phyloP scores from a whole-genome alignment of 352 stramenopile species.

The Ophiocytium majus region DNA sequence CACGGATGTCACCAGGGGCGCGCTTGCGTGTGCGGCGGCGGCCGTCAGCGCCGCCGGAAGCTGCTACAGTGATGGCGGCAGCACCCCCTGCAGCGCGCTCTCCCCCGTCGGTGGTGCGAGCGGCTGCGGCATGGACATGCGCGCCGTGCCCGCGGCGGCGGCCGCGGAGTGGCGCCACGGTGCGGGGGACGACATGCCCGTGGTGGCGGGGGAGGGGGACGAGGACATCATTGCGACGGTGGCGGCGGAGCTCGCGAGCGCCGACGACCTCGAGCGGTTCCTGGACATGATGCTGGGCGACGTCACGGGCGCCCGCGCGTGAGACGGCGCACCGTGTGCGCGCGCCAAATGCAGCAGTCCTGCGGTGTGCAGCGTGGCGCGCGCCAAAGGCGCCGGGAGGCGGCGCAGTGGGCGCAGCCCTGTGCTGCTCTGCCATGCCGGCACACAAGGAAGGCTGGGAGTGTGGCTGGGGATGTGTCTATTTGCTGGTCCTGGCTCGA shows the following conservation, averaged over 20 bases:
- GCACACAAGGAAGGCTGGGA: too few species aligned
- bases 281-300: neutral
- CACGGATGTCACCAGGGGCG: too few species aligned
- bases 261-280: neutral
- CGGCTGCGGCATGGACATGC: neutral
- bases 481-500: too few species aligned
- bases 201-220: neutral
- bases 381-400: too few species aligned
- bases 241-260: neutral
- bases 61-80: neutral
- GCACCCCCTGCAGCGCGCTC: too few species aligned
- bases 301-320: neutral
- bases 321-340: too few species aligned
- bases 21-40: neutral
- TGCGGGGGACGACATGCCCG: neutral
- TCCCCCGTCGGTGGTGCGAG: neutral
- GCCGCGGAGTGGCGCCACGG: neutral
- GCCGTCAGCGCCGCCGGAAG: neutral
- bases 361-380: too few species aligned
- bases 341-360: too few species aligned
- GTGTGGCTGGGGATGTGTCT: too few species aligned
- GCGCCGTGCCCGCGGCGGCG: too few species aligned
- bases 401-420: too few species aligned
- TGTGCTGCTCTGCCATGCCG: too few species aligned
- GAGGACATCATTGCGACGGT: neutral